Evolutionary conservation across 1,139 yeast genomes (phyloP), one percentile per base, ranked within the genome.

Genomic region (Wickerhamiella pararugosa): DNA sequence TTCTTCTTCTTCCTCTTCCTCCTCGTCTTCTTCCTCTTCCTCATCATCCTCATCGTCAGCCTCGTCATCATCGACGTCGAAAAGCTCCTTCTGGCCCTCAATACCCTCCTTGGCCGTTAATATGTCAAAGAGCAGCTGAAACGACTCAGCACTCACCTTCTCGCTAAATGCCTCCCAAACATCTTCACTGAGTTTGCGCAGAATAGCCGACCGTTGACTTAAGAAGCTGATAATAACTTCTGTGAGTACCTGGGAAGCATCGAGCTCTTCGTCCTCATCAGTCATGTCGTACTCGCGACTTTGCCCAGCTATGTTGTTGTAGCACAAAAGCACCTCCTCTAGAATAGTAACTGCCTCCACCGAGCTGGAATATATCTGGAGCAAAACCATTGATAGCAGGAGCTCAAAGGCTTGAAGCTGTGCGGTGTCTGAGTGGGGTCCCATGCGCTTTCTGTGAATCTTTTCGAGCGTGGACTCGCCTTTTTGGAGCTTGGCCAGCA

Each of bases 221-320:
- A 83, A 62, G 49, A 84, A 76, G 11, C 87, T 76, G 38, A 90
- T 64, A 41, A 87, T 64, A 37, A 90, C 76, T 56, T 90, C 97
- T 7, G 93, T 75, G 49, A 90, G 67, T 2, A 82, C 78, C 33
- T 76, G 67, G 10, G 75, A 61, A 1, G 77, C 66, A 44, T 70
- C 69, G 10, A 60, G 56, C 6, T 60, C 67, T 1, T 55, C 56
- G 7, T 57, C 58, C 25, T 50, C 57, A 38, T 52, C 56, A n/a
- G 42, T 46, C 3, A 53, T 48, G 30, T 38, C 41, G 9, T 38
- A 36, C 25, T 60, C 59, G 33, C 55, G 58, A 7, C 56, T 58
- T 11, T 56, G 56, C 10, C 56, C 54, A 5, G 51, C 54, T 30
- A 60, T 51, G 34, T 55, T 53, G 43, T 59, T 52, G 49, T 62